Evolutionary conservation across 2,329 filamentous ascomycete genomes (phyloP).

Genomic region (Neopestalotiopsis sp.): DNA sequence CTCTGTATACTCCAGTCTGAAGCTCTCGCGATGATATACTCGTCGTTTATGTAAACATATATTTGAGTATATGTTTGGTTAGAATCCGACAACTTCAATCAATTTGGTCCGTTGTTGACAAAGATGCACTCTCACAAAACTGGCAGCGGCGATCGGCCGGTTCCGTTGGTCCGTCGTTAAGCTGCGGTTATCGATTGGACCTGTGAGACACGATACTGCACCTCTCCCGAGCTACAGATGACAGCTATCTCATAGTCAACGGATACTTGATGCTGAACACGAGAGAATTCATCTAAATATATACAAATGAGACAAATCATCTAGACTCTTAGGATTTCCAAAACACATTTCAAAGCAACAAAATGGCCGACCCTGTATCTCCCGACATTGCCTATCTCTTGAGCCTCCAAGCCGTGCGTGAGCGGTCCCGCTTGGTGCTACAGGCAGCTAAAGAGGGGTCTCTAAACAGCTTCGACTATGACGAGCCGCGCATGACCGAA

Average conservation of each 20-base stretch:
- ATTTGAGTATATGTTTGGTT: neutral
- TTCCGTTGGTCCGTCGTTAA: neutral
- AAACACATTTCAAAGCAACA: neutral
- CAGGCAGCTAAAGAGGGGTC: conserved; percentile 42
- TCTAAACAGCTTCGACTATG: conserved; percentile 48
- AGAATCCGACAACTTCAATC: neutral
- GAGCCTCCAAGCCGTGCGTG: conserved; percentile 41
- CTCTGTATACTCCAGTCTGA: neutral
- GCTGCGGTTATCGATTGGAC: neutral
- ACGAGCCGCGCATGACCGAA: conserved; percentile 40
- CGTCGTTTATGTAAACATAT: neutral
- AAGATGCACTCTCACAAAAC: neutral
- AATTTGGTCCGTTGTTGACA: neutral
- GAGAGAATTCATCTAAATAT: neutral
- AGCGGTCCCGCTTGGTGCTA: conserved; percentile 37
- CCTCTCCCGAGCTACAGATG: neutral
- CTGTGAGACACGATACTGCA: neutral
- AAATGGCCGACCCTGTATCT: conserved; percentile 5
- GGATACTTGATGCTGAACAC: neutral
- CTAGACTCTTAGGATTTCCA: neutral
- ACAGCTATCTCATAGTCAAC: neutral
- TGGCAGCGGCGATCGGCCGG: neutral
- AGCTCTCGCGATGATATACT: neutral
- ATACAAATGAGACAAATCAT: neutral
- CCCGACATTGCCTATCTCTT: conserved; percentile 38